Conservation (phyloP, 805 yeast species). For the Hanseniaspora jakobsenii region DNA sequence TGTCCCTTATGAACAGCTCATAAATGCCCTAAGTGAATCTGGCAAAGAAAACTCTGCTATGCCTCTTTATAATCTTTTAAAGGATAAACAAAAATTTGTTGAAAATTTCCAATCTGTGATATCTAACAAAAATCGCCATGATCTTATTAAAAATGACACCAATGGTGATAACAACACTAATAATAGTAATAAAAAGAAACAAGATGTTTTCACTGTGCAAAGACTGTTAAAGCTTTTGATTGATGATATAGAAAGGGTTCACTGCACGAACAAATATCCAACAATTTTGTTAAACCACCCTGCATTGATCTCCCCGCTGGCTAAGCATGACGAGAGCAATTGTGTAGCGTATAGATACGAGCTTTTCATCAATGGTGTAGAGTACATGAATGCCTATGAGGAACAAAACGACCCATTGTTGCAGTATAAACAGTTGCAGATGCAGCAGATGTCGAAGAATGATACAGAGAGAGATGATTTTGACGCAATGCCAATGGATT, state of each 20-base stretch:
- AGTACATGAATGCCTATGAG: conserved; percentile 85
- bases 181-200: no score
- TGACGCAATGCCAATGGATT: conserved; percentile 63
- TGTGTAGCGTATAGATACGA: conserved; percentile 60
- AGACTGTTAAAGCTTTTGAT: conserved; percentile 34
- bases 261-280: conserved; percentile 40
- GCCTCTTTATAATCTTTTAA: background rate
- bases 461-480: conserved; percentile 56
- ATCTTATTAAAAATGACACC: no score
- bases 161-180: no score
- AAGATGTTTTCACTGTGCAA: conserved; percentile 49
- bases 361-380: conserved; percentile 65
- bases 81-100: background rate
- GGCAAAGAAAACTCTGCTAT: background rate
- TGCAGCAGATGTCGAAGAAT: conserved; percentile 42
- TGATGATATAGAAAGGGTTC: conserved; percentile 48
- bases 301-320: conserved; percentile 66
- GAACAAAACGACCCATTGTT: conserved; percentile 82
- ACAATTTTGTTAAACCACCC: conserved; percentile 77
- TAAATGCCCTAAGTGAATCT: background rate
- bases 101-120: background rate
- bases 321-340: conserved; percentile 23
- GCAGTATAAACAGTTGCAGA: conserved; percentile 51
- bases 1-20: conserved; percentile 23
- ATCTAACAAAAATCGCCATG: no score